Evolutionary conservation across 2,329 filamentous ascomycete species (phyloP), one percentile per base, ranked within the genome.

Genomic region (Talaromyces sp.): DNA sequence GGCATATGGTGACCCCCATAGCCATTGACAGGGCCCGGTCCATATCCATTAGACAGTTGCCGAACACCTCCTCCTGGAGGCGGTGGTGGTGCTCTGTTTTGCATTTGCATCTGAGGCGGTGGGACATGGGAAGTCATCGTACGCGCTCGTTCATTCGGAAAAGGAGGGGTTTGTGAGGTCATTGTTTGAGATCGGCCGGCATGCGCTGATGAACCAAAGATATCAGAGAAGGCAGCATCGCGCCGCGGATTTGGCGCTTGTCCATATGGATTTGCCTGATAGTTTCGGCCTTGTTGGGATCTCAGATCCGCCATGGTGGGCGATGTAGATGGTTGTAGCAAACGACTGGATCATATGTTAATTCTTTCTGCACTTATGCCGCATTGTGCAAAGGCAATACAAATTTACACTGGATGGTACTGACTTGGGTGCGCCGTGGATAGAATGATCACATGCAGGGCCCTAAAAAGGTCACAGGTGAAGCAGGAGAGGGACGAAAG

Each of bases 211-310:
- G 88, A 89, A 71, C 94, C 95, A 77, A 98, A 99, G 75, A 98
- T 98, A 80, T 94, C 94, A 70, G 91, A 92, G 79, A 96, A 99
- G 70, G 94, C 95, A 71, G 92, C 92, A 86, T 99, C 93, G 81
- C 95, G 90, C 80, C 95, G 91, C 35, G 47, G 54, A 59, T 60
- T 64, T 47, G 84, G 81, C 61, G 84, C 77, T 74, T 83, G 81
- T 67, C 82, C 84, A 75, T 86, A 83, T 68, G 79, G 78, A 66
- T 76, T 75, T 67, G 82, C 77, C 75, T 85, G 81, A 78, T 87
- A 84, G 73, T 85, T 83, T 76, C 87, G 83, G 72, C 86, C 85
- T 76, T 87, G 84, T 74, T 88, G 87, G 70, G 84, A 78, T 74
- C 84, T 81, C 79, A 89, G 86, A 76, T 89, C 87, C 75, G 88